Evolutionary conservation across 2,329 filamentous ascomycete genomes (phyloP), one percentile per base, ranked within the genome.

Genomic region (Phaeosphaeriaceae sp.): DNA sequence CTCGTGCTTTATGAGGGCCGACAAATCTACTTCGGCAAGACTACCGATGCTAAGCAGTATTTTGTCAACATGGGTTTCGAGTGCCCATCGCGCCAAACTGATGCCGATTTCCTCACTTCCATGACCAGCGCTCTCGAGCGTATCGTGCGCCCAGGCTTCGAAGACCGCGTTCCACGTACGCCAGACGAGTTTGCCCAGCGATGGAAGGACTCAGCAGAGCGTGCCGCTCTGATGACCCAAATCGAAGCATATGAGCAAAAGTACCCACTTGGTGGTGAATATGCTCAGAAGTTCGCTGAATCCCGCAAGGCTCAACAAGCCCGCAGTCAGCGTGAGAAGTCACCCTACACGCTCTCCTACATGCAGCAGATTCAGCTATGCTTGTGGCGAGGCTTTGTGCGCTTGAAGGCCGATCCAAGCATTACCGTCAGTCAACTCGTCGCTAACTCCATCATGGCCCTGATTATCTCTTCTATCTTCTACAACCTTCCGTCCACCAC

Each of bases 261-360:
- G 51, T 82, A 78, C 61, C 76, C 81, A 1, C 74, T 81, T 57
- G 76, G 79, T 44, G 81, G 82, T 51, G 78, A 82, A 57, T 63
- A 79, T 11, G 75, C 79, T 31, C 66, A 81, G 61, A 74, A 77
- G 53, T 84, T 84, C 66, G 77, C 78, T 20, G 74, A 78, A 41
- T 83, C 82, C 36, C 78, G 82, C 31, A 72, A 75, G 50, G 77
- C 76, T 10, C 80, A 83, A 61, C 80, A 84, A 68, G 78, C 81
- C 13, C 83, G 81, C 71, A 63, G 66, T 11, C 74, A 76, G 60
- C 89, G 91, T 2, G 76, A 84, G 49, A 86, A 87, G 74, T 96
- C 92, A 1, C 92, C 93, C 0, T 97, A 89, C 76, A 97, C 92
- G 0, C 81, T 97, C 40, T 94, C 92, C 0, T 91, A 89, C 65